Evolutionary conservation across 225 moss, liverwort and hornwort species (phyloP), one percentile per base, ranked within the genome.

Genomic region (Pseudoscleropodium purum): DNA sequence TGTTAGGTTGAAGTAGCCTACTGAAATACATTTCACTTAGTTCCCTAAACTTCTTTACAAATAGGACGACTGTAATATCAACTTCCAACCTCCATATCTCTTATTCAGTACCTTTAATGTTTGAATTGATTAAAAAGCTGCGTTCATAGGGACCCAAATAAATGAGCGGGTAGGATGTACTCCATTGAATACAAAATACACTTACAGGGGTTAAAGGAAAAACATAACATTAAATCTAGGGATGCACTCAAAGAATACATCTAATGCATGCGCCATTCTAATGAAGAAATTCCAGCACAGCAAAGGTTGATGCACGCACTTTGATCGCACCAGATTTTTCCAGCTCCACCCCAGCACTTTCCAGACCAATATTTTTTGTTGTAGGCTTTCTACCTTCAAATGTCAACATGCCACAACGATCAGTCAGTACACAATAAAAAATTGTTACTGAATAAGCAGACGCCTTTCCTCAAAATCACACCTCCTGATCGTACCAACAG

Each of bases 271-370:
- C 67, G 7, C 49, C 41, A 67, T 54, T 64, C 39, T 34, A 9
- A 7, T 43, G 67, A 73, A 72, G 47, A 70, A 24, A 45, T 67
- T 60, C 47, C 56, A 85, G 59, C 59, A 29, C 16, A 70, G 18
- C 30, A 33, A 37, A 69, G 54, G 64, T 75, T 24, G 37, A 69
- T 43, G 66, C 31, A 75, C 92, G 87, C 91, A 96, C 97, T 87
- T 96, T 96, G 62, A 97, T 88, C 49, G 97, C 95, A 86, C 96
- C 95, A 62, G 69, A 41, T 59, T 63, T 37, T 70, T 94, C 95
- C 74, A 98, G 64, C 89, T 96, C 92, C 87, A 98, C 97, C 36
- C 96, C 96, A 62, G 88, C 94, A 45, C 89, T 89, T 85, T 98
- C 98, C 51, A 98, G 81, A 79, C 92, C 93, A 62, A 95, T 65